Conservation (phyloP, 768 basidiomycete genomes). For the Multifurca ochricompacta region DNA sequence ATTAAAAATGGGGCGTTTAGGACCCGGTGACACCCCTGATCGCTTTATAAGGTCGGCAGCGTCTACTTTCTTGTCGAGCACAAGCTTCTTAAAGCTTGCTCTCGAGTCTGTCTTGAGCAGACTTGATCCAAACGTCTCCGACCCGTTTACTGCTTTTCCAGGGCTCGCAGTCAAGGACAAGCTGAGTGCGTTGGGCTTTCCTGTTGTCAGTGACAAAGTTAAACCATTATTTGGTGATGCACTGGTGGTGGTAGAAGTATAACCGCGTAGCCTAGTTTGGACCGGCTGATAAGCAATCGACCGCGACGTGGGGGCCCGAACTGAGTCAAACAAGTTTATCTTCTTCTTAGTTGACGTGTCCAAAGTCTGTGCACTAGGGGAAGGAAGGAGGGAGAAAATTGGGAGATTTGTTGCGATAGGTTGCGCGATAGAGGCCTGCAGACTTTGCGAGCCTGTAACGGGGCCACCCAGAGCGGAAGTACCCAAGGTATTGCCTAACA, state of each 20-base stretch:
- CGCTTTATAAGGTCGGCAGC: constrained; percentile 55
- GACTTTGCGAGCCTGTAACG: constrained; percentile 31
- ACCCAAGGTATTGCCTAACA: constrained; percentile 48
- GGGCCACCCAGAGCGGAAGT: constrained; percentile 41
- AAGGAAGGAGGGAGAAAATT: constrained; percentile 68
- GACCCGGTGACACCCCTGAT: constrained; percentile 21
- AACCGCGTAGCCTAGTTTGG: constrained; percentile 63
- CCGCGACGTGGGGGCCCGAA: constrained; percentile 61
- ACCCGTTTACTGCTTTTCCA: constrained; percentile 31
- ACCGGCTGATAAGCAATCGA: constrained; percentile 60
- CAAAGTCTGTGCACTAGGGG: constrained; percentile 53
- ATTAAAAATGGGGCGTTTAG: constrained; percentile 58
- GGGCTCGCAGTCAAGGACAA: constrained; percentile 39
- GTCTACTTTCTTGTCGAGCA: constrained; percentile 78
- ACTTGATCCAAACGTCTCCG: constrained; percentile 59
- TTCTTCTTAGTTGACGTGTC: constrained; percentile 69
- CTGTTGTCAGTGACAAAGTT: constrained; percentile 36
- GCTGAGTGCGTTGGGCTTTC: constrained; percentile 48
- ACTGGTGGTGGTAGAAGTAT: constrained; percentile 40
- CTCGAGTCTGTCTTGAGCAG: constrained; percentile 60
- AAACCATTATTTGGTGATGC: constrained; percentile 31
- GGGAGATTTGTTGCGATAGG: constrained; percentile 67
- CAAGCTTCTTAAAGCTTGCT: constrained; percentile 88
- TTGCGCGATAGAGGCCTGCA: constrained; percentile 85
- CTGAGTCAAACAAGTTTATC: constrained; percentile 67